Evolutionary conservation across 352 stramenopile genomes (phyloP), one percentile per base, ranked within the genome.

Genomic region (Phytophthora crassamura): DNA sequence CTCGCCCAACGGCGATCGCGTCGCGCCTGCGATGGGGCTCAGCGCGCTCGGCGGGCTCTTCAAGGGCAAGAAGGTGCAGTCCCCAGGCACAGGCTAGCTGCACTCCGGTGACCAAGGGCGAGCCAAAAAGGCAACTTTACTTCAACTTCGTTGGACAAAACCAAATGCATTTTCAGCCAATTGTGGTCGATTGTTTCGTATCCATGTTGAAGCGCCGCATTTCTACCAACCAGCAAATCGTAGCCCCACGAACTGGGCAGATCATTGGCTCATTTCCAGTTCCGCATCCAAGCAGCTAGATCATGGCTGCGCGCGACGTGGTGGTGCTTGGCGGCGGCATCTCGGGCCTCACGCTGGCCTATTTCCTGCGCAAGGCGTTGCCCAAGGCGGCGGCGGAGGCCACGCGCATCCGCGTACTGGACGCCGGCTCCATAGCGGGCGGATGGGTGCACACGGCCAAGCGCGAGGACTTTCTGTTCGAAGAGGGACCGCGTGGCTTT

Each of bases 261-360:
- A 40, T 40, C 35, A 40, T 40, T 15, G 8, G 18, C 43, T 25
- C 10, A 12, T 53, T 25, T 45, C n/a, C 38, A 18, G 38, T 20
- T 11, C 10, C 39, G 22, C 36, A 38, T 16, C 34, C 10, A 35
- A 46, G 25, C 22, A 39, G 43, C 49, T 30, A n/a, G 5, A 25
- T 28, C 30, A 76, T 69, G 63, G 38, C 57, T 16, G 11, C 41
- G 8, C 64, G 70, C 7, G 74, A 93, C 55, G 76, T 94, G 32
- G 75, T 94, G n/a, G 82, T 96, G 68, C 75, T 96, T 8, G 88
- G 88, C 56, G 88, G 88, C 41, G 88, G 88, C 66, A 81, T 96
- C 63, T 93, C 88, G 6, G 88, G 88, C 5, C 75, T 94, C 7
- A 90, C 78, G 46, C 67, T 93, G 18, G 88, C 87, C 22, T 92